These are phyloP conservation scores for Ocimum tenuiflorum DNA, from an alignment of 257 asterid genomes.

Conservation along the genomic window DNA sequence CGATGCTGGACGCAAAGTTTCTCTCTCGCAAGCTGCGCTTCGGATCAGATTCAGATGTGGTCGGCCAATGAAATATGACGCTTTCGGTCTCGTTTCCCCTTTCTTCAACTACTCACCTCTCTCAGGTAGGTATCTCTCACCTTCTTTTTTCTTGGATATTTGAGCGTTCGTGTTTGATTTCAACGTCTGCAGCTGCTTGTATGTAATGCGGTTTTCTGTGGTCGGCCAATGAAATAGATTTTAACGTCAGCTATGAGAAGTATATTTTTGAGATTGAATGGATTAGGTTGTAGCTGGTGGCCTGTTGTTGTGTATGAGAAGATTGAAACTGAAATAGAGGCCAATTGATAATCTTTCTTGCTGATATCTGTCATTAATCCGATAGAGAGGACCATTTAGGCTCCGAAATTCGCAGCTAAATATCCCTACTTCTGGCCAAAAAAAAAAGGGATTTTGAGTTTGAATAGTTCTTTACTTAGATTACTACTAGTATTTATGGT, in stretches of 20 bases:
- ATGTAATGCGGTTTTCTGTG: no score
- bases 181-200: no score
- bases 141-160: background rate
- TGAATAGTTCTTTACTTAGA: background rate
- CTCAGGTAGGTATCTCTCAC: slow-evolving; percentile 34
- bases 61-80: slow-evolving; percentile 38
- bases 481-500: background rate
- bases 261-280: background rate
- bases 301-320: background rate
- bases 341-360: background rate
- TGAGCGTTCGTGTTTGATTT: no score
- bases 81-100: slow-evolving; percentile 29
- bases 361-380: background rate
- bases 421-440: background rate
- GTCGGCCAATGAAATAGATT: no score
- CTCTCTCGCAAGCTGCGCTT: background rate
- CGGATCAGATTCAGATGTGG: slow-evolving; percentile 22
- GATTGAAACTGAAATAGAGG: no score
- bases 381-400: no score
- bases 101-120: slow-evolving; percentile 21
- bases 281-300: background rate
- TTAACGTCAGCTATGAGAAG: background rate
- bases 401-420: background rate
- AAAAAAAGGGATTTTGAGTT: background rate
- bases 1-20: background rate